A percentile compares a stretch with the other conserved stretches of the same genome.
These are phyloP conservation scores for Lactifluus rugatus DNA, from an alignment of 768 basidiomycete genomes.

Conservation along the genomic window DNA sequence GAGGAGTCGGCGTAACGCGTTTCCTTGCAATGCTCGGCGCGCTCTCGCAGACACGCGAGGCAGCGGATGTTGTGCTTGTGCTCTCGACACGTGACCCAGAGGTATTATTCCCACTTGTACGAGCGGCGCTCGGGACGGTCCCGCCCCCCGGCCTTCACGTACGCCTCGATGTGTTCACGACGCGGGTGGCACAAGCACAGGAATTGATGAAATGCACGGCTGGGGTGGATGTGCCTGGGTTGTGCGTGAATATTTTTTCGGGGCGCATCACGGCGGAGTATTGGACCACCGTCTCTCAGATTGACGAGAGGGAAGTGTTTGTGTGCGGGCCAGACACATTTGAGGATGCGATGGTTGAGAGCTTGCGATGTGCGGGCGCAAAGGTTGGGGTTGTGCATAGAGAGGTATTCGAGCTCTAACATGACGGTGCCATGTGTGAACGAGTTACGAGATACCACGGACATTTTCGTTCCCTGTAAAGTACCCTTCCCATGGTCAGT, in stretches of 20 bases:
- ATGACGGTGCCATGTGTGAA: background rate
- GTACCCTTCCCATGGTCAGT: no score
- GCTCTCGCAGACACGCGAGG: conserved; percentile 13
- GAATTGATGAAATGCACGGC: background rate
- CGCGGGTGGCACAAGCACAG: conserved; percentile 3
- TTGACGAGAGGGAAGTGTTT: conserved; percentile 28
- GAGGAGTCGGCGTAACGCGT: conserved; percentile 57
- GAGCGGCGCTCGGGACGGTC: conserved; percentile 23
- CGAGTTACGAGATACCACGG: background rate
- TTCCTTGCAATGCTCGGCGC: conserved; percentile 44
- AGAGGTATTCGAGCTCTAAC: conserved; percentile 39
- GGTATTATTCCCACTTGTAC: conserved; percentile 37
- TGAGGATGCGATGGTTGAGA: conserved; percentile 31
- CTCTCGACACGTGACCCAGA: conserved; percentile 47
- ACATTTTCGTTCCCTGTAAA: no score
- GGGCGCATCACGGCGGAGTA: conserved; percentile 21
- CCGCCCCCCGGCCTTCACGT: conserved; percentile 22
- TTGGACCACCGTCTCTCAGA: conserved; percentile 11
- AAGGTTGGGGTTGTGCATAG: conserved; percentile 26
- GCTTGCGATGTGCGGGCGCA: conserved; percentile 30
- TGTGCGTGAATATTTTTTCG: conserved; percentile 16
- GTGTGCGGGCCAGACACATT: conserved; percentile 44
- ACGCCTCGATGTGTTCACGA: conserved; percentile 35
- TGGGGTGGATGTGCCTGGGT: background rate
- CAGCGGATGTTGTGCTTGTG: conserved; percentile 36